Conservation (phyloP, 2,329 filamentous ascomycete species). For the Trichoderma simmonsii region DNA sequence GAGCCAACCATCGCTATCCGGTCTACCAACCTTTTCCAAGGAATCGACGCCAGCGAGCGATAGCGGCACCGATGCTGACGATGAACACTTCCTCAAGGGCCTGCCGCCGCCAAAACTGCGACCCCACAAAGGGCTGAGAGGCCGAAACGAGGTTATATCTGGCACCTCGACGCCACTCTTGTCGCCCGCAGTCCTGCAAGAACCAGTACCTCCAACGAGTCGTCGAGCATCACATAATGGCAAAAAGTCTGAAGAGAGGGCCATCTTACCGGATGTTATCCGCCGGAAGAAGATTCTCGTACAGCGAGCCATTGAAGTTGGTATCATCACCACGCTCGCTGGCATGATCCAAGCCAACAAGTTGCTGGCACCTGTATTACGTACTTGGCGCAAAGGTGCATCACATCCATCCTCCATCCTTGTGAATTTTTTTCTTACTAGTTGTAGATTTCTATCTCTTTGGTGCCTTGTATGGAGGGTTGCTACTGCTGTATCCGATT, state of each 20-base stretch:
- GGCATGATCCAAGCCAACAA: constrained; percentile 47
- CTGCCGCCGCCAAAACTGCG: constrained; percentile 74
- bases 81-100: constrained; percentile 84
- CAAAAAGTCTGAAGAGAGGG: constrained; percentile 22
- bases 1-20: constrained; percentile 25
- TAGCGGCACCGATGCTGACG: constrained; percentile 91
- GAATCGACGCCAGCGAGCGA: constrained; percentile 69
- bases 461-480: constrained; percentile 34
- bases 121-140: constrained; percentile 74
- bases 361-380: constrained; percentile 44
- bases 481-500: constrained; percentile 57
- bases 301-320: constrained; percentile 51
- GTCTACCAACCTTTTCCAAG: constrained; percentile 37
- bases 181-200: constrained; percentile 48
- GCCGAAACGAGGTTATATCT: constrained; percentile 52
- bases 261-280: constrained; percentile 26
- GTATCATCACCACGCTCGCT: constrained; percentile 49
- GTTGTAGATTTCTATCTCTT: constrained; percentile 43
- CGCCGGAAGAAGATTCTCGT: constrained; percentile 50
- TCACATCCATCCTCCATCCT: neutral
- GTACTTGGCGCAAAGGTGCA: constrained; percentile 50
- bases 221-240: constrained; percentile 21
- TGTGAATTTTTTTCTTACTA: neutral
- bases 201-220: constrained; percentile 27
- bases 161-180: constrained; percentile 54